phyloP scores from a whole-genome alignment of 2,329 filamentous ascomycete species.

The Arthrobotrys sinensis region DNA sequence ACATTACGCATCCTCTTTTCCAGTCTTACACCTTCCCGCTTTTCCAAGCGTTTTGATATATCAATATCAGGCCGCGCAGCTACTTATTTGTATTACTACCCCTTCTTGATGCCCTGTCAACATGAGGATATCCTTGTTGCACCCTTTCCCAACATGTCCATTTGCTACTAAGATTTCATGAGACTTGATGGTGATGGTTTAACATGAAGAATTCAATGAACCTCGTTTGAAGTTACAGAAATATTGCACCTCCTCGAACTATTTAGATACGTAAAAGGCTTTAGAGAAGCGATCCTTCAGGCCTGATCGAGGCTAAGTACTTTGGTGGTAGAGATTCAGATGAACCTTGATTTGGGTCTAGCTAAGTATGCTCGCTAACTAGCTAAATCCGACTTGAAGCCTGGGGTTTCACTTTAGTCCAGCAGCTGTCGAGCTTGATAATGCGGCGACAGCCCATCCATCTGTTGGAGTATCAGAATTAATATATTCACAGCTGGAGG shows the following conservation, averaged over 20 bases:
- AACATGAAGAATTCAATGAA: slow-evolving; percentile 32
- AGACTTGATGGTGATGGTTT: slow-evolving; percentile 15
- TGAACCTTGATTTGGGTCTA: too few relatives aligned
- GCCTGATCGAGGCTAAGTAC: too few relatives aligned
- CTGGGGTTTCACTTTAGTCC: too few relatives aligned
- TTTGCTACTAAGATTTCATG: slow-evolving; percentile 15
- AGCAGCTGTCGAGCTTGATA: too few relatives aligned
- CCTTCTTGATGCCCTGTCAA: background rate
- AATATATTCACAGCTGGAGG: background rate
- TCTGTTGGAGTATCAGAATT: background rate
- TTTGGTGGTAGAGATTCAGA: too few relatives aligned
- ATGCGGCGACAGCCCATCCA: too few relatives aligned
- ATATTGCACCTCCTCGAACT: too few relatives aligned
- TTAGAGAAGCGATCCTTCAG: too few relatives aligned
- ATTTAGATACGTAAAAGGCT: too few relatives aligned
- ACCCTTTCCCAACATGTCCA: background rate
- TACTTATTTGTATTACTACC: background rate
- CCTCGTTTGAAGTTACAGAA: background rate
- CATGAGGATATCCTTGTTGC: slow-evolving; percentile 16
- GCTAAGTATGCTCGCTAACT: too few relatives aligned
- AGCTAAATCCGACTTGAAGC: too few relatives aligned
- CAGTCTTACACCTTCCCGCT: background rate
- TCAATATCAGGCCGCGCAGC: background rate
- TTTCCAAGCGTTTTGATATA: background rate
- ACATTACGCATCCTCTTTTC: background rate